Base-by-base conservation (phyloP, 768 basidiomycete genomes). In the Exidia glandulosa region DNA sequence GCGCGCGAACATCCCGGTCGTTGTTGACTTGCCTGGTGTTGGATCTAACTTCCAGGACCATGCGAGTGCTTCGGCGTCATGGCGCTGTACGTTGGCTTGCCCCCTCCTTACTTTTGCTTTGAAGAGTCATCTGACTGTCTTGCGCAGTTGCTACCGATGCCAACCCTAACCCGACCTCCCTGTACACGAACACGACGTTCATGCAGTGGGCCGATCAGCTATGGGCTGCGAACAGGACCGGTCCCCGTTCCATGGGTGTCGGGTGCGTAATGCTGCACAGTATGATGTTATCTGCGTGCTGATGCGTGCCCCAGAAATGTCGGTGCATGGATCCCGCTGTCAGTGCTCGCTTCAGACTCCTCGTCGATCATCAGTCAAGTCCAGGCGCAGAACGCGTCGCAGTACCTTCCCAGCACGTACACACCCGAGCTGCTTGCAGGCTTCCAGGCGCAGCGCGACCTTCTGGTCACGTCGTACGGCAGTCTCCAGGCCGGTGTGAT, bases 11-110 rank as follows among this genome's bases (percentile, higher is more conserved):
- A 66, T 68, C 56, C 58, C 60, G 23, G 56, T 63, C 33, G 65
- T 65, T n/a, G 62, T 64, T 36, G 57, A 64, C 34, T 62, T 66
- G n/a, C 61, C 65, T 14, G 66, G 66, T 30, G 67, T 68, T 48
- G 67, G 67, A 16, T 54, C 50, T 23, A 54, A 54, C 3, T 54
- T 54, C 50, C 50, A 54, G 4, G 50, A 54, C 30, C 50, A 54
- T 19, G 27, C 50, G 19, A 13, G 25, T 29, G 50, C 27, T 1
- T 54, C 50, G 1, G 29, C 50, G 50, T 27, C 16, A 23, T 54
- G 13, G 14, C 25, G 27, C 13, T 54, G 41, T 45, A 19, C 6
- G 41, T 19, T 10, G 41, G 12, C 6, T 10, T 19, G 23, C 41
- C 6, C 23, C 12, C 16, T 45, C 16, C 6, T 23, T 14, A 19